phyloP scores from a whole-genome alignment of 345 rosid species.

The Pistacia vera region DNA sequence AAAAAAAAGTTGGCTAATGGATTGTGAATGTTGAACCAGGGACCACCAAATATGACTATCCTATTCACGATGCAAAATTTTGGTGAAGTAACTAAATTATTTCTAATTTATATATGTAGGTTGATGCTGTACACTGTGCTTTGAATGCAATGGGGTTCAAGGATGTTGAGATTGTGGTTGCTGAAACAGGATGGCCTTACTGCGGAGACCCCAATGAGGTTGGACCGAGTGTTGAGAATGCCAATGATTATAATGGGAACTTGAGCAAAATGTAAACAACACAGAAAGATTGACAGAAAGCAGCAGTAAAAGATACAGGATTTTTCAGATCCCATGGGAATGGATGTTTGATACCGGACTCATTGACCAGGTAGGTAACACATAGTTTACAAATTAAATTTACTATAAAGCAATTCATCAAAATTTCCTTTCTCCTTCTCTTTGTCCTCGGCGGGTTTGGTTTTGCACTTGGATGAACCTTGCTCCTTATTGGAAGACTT shows the following conservation, averaged over 20 bases:
- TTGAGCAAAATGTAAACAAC: slow-evolving; percentile 25
- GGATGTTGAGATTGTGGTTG: slow-evolving; percentile 75
- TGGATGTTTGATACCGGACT: too few relatives aligned
- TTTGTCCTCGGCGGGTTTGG: slow-evolving; percentile 19
- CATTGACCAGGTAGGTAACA: too few relatives aligned
- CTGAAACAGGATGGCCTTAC: slow-evolving; percentile 97
- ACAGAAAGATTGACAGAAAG: too few relatives aligned
- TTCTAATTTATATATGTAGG: slow-evolving; percentile 36
- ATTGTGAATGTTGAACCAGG: slow-evolving; percentile 3
- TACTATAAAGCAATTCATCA: too few relatives aligned
- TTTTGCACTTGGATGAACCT: slow-evolving; percentile 27
- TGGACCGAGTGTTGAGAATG: slow-evolving; percentile 81
- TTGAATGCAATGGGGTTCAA: slow-evolving; percentile 74
- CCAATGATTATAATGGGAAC: slow-evolving; percentile 88
- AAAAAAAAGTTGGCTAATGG: not conserved
- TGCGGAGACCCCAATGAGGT: slow-evolving; percentile 74
- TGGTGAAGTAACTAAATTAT: not conserved
- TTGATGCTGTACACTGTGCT: slow-evolving; percentile 87
- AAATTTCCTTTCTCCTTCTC: slow-evolving; percentile 23
- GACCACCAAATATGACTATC: slow-evolving; percentile 20
- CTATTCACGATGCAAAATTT: not conserved
- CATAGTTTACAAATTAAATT: too few relatives aligned
- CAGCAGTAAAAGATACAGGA: too few relatives aligned
- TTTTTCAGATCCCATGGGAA: too few relatives aligned
- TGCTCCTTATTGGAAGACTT: slow-evolving; percentile 36